Conservation (phyloP, 768 basidiomycete genomes). For the Leccinum boreale region DNA sequence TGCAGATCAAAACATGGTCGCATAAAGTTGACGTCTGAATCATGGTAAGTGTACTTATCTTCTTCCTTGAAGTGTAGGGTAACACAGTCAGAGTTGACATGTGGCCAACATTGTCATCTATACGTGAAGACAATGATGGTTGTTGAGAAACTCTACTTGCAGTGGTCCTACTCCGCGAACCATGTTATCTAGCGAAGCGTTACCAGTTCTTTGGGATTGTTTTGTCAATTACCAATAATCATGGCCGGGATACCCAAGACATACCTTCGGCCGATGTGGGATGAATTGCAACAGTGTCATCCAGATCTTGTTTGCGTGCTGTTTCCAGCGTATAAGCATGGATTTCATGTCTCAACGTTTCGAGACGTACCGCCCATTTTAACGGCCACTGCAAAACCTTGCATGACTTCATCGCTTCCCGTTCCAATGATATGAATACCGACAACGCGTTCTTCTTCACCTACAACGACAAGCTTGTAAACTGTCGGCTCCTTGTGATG, state of each 20-base stretch:
- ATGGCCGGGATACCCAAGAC: slow-evolving; percentile 18
- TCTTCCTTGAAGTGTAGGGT: background rate
- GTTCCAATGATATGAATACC: slow-evolving; percentile 90
- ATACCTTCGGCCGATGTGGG: slow-evolving; percentile 82
- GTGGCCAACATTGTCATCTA: background rate
- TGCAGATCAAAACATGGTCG: background rate
- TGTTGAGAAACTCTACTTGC: background rate
- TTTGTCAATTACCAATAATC: slow-evolving; percentile 14
- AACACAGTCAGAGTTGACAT: background rate
- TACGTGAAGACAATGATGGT: background rate
- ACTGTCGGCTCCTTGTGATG: slow-evolving; percentile 93
- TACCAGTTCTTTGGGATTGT: slow-evolving; percentile 46
- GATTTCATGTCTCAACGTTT: background rate
- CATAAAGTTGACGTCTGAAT: background rate
- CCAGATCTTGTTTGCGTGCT: slow-evolving; percentile 79
- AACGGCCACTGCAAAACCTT: slow-evolving; percentile 95
- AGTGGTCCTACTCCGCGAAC: background rate
- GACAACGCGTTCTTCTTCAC: slow-evolving; percentile 92
- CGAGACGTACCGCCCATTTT: slow-evolving; percentile 77
- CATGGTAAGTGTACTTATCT: background rate
- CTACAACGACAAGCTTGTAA: slow-evolving; percentile 86
- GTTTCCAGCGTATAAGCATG: slow-evolving; percentile 5
- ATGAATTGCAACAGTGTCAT: slow-evolving; percentile 90
- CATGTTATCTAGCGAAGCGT: slow-evolving; percentile 43
- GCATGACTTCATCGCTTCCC: slow-evolving; percentile 92